These are phyloP conservation scores for Peribolospora baueri DNA, from an alignment of 768 basidiomycete species.

Conservation along the genomic window DNA sequence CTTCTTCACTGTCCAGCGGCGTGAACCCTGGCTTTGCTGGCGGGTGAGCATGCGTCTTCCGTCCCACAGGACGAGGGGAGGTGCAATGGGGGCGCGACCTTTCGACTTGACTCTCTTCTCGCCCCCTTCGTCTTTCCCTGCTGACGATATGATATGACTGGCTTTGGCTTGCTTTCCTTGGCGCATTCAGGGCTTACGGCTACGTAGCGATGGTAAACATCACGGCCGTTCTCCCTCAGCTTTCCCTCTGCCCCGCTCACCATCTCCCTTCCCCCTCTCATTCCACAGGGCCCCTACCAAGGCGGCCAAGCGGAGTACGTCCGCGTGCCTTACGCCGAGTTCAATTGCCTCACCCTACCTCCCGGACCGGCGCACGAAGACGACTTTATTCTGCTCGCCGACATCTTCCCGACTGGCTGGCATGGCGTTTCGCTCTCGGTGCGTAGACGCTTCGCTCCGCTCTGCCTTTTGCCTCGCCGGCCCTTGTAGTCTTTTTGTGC, in stretches of 20 bases:
- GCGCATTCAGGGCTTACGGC: constrained; percentile 13
- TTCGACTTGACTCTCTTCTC: constrained; percentile 1
- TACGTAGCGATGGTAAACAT: constrained; percentile 20
- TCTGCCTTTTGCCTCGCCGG: too few species aligned
- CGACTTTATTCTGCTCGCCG: constrained; percentile 32
- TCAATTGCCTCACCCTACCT: constrained; percentile 31
- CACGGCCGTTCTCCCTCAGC: not conserved
- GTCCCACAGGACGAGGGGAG: constrained; percentile 27
- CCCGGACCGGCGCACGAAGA: constrained; percentile 32
- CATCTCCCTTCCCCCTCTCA: too few species aligned
- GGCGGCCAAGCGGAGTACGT: constrained; percentile 27
- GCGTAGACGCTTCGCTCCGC: not conserved
- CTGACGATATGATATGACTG: not conserved
- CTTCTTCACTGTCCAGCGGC: constrained; percentile 26
- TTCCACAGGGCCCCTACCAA: constrained; percentile 31
- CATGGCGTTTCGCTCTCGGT: constrained; percentile 4
- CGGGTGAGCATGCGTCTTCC: constrained; percentile 20
- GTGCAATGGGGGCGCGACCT: not conserved
- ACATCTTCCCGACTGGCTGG: constrained; percentile 29
- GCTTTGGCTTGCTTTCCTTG: not conserved
- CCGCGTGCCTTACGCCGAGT: constrained; percentile 34
- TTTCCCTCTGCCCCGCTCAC: not conserved
- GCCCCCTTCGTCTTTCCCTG: not conserved
- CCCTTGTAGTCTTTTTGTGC: too few species aligned
- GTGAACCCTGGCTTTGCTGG: constrained; percentile 36